Evolutionary conservation across 768 basidiomycete species (phyloP).

Genomic region (Dioszegia aurantiaca): DNA sequence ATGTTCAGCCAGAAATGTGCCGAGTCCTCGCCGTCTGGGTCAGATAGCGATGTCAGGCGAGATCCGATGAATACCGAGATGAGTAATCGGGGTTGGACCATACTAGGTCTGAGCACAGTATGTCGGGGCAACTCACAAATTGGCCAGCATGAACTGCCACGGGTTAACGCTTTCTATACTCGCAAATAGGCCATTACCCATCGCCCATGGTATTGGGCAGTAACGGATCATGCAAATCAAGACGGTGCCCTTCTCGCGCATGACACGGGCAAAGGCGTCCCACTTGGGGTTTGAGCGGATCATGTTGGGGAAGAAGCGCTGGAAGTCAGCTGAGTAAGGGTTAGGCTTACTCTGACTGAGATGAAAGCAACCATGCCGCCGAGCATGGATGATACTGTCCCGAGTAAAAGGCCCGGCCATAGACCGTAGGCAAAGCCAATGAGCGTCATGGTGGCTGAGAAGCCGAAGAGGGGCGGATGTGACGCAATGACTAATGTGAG

Average conservation of each 20-base stretch:
- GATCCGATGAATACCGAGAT: constrained; percentile 51
- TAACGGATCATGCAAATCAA: constrained; percentile 52
- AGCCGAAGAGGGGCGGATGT: constrained; percentile 51
- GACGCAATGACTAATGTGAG: constrained; percentile 40
- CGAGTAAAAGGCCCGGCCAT: constrained; percentile 46
- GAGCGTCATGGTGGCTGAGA: constrained; percentile 45
- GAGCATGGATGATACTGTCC: constrained; percentile 32
- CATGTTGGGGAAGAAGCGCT: constrained; percentile 49
- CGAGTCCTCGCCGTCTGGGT: constrained; percentile 34
- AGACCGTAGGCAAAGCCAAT: constrained; percentile 51
- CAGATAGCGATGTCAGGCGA: constrained; percentile 46
- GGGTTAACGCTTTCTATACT: constrained; percentile 50
- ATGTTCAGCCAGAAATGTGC: constrained; percentile 49
- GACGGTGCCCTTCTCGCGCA: constrained; percentile 48
- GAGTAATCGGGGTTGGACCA: constrained; percentile 45
- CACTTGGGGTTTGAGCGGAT: constrained; percentile 45
- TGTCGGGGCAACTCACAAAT: constrained; percentile 26
- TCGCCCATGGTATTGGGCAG: constrained; percentile 50
- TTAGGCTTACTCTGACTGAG: constrained; percentile 41
- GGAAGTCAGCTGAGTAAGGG: not conserved
- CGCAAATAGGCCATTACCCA: constrained; percentile 51
- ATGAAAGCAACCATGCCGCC: constrained; percentile 46
- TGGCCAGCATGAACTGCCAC: constrained; percentile 50
- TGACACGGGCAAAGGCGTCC: constrained; percentile 50
- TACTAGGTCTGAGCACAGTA: constrained; percentile 16